Evolutionary conservation across 441 rosid species (phyloP).

Genomic region (Pelargonium myrrhifolium): DNA sequence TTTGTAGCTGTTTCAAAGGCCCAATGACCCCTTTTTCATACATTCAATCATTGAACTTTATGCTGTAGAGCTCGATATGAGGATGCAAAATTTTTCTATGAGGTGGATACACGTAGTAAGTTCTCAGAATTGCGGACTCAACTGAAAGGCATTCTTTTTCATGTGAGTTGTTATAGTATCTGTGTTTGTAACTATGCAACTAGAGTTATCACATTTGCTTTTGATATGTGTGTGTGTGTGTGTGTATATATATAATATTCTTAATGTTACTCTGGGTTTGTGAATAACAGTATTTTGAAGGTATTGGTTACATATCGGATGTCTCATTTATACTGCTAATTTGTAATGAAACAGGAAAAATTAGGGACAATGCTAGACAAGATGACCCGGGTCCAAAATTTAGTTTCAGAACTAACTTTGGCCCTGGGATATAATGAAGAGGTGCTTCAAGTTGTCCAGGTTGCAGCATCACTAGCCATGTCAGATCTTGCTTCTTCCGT

Average conservation of each 20-base stretch:
- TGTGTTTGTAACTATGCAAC: background rate
- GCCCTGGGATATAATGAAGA: slow-evolving; percentile 46
- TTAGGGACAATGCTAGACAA: slow-evolving; percentile 94
- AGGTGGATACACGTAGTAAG: slow-evolving; percentile 64
- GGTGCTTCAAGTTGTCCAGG: slow-evolving; percentile 46
- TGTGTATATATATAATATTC: no score
- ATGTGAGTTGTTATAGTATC: slow-evolving; percentile 48
- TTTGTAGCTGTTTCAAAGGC: background rate
- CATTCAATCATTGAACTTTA: slow-evolving; percentile 14
- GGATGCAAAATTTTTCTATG: slow-evolving; percentile 95
- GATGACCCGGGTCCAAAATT: slow-evolving; percentile 55
- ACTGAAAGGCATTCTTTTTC: slow-evolving; percentile 84
- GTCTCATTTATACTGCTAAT: background rate
- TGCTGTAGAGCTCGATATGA: slow-evolving; percentile 89
- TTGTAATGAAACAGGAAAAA: slow-evolving; percentile 51
- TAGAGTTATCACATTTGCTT: background rate
- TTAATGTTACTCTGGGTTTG: no score
- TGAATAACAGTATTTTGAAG: background rate
- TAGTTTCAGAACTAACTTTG: slow-evolving; percentile 44
- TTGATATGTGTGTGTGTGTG: no score
- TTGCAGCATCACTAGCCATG: slow-evolving; percentile 92
- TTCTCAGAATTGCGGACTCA: slow-evolving; percentile 68
- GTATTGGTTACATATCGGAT: background rate
- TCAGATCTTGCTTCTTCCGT: slow-evolving; percentile 94
- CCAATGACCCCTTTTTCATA: background rate